Percentiles rank a stretch among this genome's conserved stretches.
Conservation (phyloP, 2,329 filamentous ascomycete species). For the Exophiala alcalophila region DNA sequence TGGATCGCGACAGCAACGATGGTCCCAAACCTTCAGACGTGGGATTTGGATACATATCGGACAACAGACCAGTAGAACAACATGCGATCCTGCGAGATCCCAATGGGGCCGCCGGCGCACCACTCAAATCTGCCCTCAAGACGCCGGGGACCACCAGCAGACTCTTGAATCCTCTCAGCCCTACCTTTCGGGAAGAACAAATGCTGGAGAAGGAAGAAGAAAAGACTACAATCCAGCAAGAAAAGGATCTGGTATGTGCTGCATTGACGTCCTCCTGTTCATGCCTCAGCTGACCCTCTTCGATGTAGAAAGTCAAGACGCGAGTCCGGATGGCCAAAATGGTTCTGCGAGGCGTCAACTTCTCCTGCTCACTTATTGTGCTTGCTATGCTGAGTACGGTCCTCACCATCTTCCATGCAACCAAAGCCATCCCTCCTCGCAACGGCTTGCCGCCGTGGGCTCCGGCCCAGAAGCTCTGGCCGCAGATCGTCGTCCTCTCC, state of each 20-base stretch:
- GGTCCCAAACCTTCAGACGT: conserved; percentile 68
- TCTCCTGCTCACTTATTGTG: conserved; percentile 93
- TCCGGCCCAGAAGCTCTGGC: conserved; percentile 74
- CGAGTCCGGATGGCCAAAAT: conserved; percentile 92
- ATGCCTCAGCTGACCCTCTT: conserved; percentile 22
- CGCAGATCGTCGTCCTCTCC: conserved; percentile 76
- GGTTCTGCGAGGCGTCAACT: conserved; percentile 90
- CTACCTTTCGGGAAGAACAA: conserved; percentile 87
- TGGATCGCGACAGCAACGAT: conserved; percentile 46
- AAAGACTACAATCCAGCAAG: conserved; percentile 80
- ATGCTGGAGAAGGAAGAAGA: conserved; percentile 80
- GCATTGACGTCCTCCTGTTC: not conserved
- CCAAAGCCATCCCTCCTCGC: conserved; percentile 67
- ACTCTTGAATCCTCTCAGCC: conserved; percentile 77
- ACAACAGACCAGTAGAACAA: conserved; percentile 48
- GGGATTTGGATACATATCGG: conserved; percentile 83
- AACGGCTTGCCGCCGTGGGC: conserved; percentile 87
- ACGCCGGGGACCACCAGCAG: conserved; percentile 77
- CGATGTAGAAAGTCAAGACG: conserved; percentile 79
- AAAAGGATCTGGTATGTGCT: conserved; percentile 78
- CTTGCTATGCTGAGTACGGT: conserved; percentile 85
- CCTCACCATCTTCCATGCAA: conserved; percentile 89
- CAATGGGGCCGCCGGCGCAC: conserved; percentile 38
- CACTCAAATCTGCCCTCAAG: conserved; percentile 86
- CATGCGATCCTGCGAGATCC: conserved; percentile 52